A percentile compares a stretch with the other conserved stretches of the same genome.
These are phyloP conservation scores for Ophiostoma ulmi DNA, from an alignment of 2,329 filamentous ascomycete species.

Conservation along the genomic window DNA sequence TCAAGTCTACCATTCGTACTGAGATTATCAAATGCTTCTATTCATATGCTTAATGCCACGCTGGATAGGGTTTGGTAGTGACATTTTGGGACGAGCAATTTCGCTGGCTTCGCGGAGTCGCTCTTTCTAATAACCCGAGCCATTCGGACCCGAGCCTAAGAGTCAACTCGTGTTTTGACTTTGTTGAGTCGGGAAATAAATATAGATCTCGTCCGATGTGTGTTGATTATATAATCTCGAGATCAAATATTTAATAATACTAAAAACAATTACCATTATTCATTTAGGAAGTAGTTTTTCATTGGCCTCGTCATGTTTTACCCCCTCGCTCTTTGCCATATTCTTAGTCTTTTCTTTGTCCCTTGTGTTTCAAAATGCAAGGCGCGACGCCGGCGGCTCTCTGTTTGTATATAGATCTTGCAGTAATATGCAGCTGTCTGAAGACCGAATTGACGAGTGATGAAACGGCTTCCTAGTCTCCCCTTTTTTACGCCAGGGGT, in stretches of 20 bases:
- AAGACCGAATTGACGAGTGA: background rate
- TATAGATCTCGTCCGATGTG: background rate
- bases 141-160: background rate
- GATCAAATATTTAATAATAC: too few relatives aligned
- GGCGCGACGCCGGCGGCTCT: constrained; percentile 21
- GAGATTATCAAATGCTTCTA: background rate
- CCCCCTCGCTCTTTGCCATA: background rate
- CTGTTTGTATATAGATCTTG: background rate
- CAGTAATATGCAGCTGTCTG: background rate
- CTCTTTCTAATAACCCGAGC: background rate
- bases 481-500: background rate
- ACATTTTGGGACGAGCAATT: background rate
- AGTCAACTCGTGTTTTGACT: too few relatives aligned
- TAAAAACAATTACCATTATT: too few relatives aligned
- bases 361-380: constrained; percentile 20
- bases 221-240: background rate
- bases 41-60: constrained; percentile 9
- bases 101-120: background rate
- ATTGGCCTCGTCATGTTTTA: background rate
- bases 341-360: background rate
- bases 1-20: background rate
- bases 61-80: background rate
- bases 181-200: background rate
- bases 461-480: background rate
- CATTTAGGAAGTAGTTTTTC: background rate